Base-by-base conservation (phyloP, 345 rosid genomes). In the rapeseed (Brassica napus) region DNA sequence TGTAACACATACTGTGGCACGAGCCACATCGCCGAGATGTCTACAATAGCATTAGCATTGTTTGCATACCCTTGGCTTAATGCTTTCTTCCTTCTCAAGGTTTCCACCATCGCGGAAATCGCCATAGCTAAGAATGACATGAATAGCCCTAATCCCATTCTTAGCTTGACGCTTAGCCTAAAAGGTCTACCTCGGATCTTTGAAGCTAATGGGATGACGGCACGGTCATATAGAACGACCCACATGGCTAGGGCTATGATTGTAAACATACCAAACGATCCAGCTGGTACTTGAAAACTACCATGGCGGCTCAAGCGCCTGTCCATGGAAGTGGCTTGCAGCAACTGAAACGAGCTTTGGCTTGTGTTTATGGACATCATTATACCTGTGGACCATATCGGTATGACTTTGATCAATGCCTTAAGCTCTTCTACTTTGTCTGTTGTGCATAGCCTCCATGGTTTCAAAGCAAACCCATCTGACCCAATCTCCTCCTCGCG, bases 391-490 rank as follows among this genome's bases (percentile, higher is more conserved):
- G 90, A 86, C 97, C 97, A 94, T 47, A 90, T 26, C 4, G 98
- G 94, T 52, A 87, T 72, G 77, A 86, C 89, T 66, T 86, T 89
- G 59, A 94, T 63, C 4, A 91, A 75, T 61, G 92, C 89, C 83
- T 88, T 94, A 15, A 89, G 86, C 80, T 90, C 98, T 63, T 94
- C 98, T 8, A 91, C 97, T 86, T 90, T 89, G 42, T 91, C 90
- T 35, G 86, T 72, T 7, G 91, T 90, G 86, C 93, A 89, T 75
- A 94, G 90, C 47, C 83, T 82, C 98, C 96, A 91, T 4, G 95
- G 89, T 66, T 89, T 76, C 24, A 75, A 71, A 68, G 98, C 91
- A 30, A 79, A 78, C 64, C 96, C 98, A 68, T 90, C 91, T 4
- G 81, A 65, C 0, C 84, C 79, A 39, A 94, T 69, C 65, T 89